Conservation (phyloP, 2,329 filamentous ascomycete genomes). For the Pyrenochaeta sp. region DNA sequence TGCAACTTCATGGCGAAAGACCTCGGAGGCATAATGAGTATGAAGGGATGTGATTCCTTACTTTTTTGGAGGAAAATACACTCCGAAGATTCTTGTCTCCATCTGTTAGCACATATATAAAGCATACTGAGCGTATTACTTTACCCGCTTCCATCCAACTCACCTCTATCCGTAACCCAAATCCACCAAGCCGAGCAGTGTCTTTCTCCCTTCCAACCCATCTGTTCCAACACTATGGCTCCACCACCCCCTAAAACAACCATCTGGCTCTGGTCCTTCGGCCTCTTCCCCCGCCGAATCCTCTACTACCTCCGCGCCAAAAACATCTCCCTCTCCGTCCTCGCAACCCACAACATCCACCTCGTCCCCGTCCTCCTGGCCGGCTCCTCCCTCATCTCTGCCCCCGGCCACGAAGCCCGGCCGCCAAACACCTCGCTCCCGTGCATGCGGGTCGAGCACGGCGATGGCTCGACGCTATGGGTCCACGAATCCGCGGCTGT, state of each 20-base stretch:
- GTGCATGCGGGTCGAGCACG: slow-evolving; percentile 13
- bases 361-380: slow-evolving; percentile 18
- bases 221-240: slow-evolving; percentile 20
- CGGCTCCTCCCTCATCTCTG: slow-evolving; percentile 7
- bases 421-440: slow-evolving; percentile 17
- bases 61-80: too few relatives aligned
- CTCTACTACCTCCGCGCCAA: slow-evolving; percentile 28
- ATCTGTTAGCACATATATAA: too few relatives aligned
- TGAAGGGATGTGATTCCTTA: too few relatives aligned
- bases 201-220: too few relatives aligned
- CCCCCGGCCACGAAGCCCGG: slow-evolving; percentile 10
- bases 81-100: too few relatives aligned
- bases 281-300: slow-evolving; percentile 28
- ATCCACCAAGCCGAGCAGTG: too few relatives aligned
- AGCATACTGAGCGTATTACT: too few relatives aligned
- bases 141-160: too few relatives aligned
- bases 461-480: slow-evolving; percentile 2
- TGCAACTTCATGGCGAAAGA: too few relatives aligned
- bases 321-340: slow-evolving; percentile 11
- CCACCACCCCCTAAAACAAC: slow-evolving; percentile 9
- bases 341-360: slow-evolving; percentile 18
- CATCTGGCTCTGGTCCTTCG: slow-evolving; percentile 28
- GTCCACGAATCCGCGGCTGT: slow-evolving; percentile 18
- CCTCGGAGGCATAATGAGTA: too few relatives aligned
- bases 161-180: too few relatives aligned